Conservation (phyloP, 23 red algal species). For the Agarophyton chilense region DNA sequence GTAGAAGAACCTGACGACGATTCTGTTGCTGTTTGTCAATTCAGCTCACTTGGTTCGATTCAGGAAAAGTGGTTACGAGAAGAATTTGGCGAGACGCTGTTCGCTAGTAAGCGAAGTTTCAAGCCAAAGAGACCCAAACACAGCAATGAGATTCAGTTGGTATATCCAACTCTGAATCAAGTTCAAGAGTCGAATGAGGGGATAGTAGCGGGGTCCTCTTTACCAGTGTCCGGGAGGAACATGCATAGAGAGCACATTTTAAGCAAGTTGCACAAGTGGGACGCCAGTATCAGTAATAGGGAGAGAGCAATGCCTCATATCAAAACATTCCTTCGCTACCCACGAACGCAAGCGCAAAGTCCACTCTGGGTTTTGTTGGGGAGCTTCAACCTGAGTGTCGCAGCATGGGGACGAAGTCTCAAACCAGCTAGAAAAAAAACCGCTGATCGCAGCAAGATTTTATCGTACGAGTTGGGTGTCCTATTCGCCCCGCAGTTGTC, state of each 20-base stretch:
- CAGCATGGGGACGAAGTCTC: slow-evolving; percentile 79
- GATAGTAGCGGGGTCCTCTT: slow-evolving; percentile 33
- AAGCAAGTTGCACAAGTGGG: slow-evolving; percentile 43
- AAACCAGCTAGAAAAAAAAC: background rate
- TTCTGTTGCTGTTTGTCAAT: slow-evolving; percentile 59
- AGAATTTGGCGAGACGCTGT: slow-evolving; percentile 45
- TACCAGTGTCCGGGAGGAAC: slow-evolving; percentile 48
- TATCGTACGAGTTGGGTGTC: slow-evolving; percentile 76
- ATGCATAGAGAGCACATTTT: slow-evolving; percentile 50
- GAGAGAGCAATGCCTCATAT: slow-evolving; percentile 81
- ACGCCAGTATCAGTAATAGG: slow-evolving; percentile 45
- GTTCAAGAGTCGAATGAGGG: slow-evolving; percentile 57
- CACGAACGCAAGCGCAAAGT: background rate
- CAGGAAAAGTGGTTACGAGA: slow-evolving; percentile 49
- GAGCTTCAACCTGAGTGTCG: slow-evolving; percentile 77
- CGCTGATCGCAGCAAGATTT: slow-evolving; percentile 30
- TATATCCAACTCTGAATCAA: slow-evolving; percentile 47
- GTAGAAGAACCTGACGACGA: background rate
- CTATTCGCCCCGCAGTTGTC: slow-evolving; percentile 55
- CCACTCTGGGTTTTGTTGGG: slow-evolving; percentile 71
- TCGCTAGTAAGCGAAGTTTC: slow-evolving; percentile 5
- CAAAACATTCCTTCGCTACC: slow-evolving; percentile 75
- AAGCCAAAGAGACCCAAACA: background rate
- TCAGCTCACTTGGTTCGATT: slow-evolving; percentile 67
- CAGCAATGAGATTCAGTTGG: slow-evolving; percentile 47